phyloP scores from a whole-genome alignment of 106 monocot genomes.

The Hemerocallis citrina region DNA sequence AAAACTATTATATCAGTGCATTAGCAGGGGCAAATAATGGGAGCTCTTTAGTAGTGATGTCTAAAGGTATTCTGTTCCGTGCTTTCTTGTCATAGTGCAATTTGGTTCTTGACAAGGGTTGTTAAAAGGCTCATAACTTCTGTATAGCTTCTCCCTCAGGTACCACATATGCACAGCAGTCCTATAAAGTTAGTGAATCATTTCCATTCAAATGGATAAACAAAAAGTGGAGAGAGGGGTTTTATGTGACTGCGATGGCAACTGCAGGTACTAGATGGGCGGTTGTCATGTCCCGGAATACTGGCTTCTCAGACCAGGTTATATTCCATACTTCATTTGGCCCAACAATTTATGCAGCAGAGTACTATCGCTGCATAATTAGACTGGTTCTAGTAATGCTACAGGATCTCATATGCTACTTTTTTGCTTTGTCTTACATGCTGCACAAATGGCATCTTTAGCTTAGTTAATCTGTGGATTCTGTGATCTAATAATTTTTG shows the following conservation, averaged over 20 bases:
- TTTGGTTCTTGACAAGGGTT: not conserved
- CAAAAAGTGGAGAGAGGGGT: constrained; percentile 86
- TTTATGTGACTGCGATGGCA: constrained; percentile 77
- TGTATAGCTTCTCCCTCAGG: constrained; percentile 24
- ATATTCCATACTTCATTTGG: not conserved
- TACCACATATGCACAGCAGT: constrained; percentile 70
- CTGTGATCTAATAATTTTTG: no score
- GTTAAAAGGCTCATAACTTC: not conserved
- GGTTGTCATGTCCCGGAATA: constrained; percentile 71
- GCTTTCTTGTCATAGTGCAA: not conserved
- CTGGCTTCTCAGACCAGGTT: constrained; percentile 71
- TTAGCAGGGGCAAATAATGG: constrained; percentile 64
- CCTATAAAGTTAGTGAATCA: constrained; percentile 77
- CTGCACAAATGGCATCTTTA: not conserved
- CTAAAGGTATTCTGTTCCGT: constrained; percentile 36
- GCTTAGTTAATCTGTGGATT: no score
- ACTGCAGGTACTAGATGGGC: constrained; percentile 74
- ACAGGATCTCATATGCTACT: no score
- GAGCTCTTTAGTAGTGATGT: constrained; percentile 80
- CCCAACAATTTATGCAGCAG: no score
- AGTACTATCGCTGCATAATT: no score
- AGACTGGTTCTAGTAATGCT: no score
- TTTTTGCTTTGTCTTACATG: not conserved
- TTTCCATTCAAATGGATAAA: constrained; percentile 93
- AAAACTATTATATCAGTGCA: constrained; percentile 70